A percentile compares a stretch with the other conserved stretches of the same genome.
Evolutionary conservation across 1,284 basidiomycete species (phyloP).

Genomic region (Cryptococcus jaspeensis): DNA sequence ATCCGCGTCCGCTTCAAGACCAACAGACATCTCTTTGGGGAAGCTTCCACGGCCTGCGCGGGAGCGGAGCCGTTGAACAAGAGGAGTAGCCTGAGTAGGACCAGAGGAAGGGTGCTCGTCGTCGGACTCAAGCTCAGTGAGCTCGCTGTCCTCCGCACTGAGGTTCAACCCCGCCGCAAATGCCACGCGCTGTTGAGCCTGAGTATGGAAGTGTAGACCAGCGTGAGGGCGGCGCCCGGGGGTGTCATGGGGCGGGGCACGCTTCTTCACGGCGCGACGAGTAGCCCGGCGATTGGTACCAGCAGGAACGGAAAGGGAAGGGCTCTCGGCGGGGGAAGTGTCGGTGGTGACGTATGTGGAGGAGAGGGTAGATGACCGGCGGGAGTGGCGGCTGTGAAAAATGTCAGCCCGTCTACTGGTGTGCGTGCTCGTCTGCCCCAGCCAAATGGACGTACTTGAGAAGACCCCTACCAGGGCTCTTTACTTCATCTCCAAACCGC

Average conservation of each 20-base stretch:
- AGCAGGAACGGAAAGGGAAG: too few relatives aligned
- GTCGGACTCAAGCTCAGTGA: slow-evolving; percentile 13
- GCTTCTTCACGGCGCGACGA: neutral
- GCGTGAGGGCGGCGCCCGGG: too few relatives aligned
- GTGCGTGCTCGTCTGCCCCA: too few relatives aligned
- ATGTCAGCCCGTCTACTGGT: too few relatives aligned
- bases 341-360: slow-evolving; percentile 36
- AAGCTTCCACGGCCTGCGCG: slow-evolving; percentile 19
- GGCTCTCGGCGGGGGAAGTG: too few relatives aligned
- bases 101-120: slow-evolving; percentile 43
- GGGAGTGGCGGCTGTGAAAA: slow-evolving; percentile 5
- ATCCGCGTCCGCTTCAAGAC: slow-evolving; percentile 50
- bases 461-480: slow-evolving; percentile 29
- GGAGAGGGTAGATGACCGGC: slow-evolving; percentile 34
- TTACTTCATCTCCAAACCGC: slow-evolving; percentile 37
- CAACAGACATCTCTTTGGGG: slow-evolving; percentile 26
- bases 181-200: neutral
- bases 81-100: slow-evolving; percentile 56
- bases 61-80: slow-evolving; percentile 50
- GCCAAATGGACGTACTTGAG: slow-evolving; percentile 18
- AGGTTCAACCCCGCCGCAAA: neutral
- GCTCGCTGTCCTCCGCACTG: slow-evolving; percentile 1
- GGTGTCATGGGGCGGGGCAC: too few relatives aligned
- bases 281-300: neutral
- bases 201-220: too few relatives aligned